phyloP scores from a whole-genome alignment of 129 eudicot genomes.

The Logfia minima region DNA sequence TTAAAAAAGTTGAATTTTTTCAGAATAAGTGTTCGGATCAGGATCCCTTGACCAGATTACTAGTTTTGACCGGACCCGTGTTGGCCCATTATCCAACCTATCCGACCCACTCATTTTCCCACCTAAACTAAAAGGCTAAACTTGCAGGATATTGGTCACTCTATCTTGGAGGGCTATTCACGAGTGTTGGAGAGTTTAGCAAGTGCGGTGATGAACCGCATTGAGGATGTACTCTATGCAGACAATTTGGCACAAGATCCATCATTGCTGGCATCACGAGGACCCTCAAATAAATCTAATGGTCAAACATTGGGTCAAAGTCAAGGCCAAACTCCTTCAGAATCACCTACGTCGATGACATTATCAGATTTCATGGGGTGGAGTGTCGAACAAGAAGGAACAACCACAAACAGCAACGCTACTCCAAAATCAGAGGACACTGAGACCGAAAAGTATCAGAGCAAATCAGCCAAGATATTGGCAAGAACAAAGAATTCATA shows the following conservation, averaged over 20 bases:
- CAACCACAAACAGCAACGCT: slow-evolving; percentile 13
- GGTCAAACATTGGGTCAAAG: slow-evolving; percentile 18
- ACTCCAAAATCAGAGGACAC: slow-evolving; percentile 34
- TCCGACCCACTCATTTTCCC: background rate
- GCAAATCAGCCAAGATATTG: slow-evolving; percentile 39
- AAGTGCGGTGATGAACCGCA: slow-evolving; percentile 59
- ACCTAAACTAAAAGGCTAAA: background rate
- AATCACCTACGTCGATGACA: slow-evolving; percentile 53
- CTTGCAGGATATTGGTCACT: slow-evolving; percentile 64
- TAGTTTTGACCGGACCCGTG: background rate
- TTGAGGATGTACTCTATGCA: slow-evolving; percentile 76
- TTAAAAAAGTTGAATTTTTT: background rate
- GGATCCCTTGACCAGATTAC: background rate
- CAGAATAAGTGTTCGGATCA: background rate
- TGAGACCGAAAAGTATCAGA: slow-evolving; percentile 28
- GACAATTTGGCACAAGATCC: slow-evolving; percentile 61
- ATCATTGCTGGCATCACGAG: slow-evolving; percentile 35
- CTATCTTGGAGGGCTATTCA: slow-evolving; percentile 76
- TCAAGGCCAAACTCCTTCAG: slow-evolving; percentile 29
- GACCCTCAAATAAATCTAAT: slow-evolving; percentile 8
- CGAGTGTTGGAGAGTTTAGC: slow-evolving; percentile 83
- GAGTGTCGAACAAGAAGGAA: slow-evolving; percentile 47
- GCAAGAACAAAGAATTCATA: slow-evolving; percentile 46
- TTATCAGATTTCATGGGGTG: slow-evolving; percentile 74
- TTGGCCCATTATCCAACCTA: background rate